Conservation (phyloP, 257 asterid genomes). For the Linderniella brevidens region DNA sequence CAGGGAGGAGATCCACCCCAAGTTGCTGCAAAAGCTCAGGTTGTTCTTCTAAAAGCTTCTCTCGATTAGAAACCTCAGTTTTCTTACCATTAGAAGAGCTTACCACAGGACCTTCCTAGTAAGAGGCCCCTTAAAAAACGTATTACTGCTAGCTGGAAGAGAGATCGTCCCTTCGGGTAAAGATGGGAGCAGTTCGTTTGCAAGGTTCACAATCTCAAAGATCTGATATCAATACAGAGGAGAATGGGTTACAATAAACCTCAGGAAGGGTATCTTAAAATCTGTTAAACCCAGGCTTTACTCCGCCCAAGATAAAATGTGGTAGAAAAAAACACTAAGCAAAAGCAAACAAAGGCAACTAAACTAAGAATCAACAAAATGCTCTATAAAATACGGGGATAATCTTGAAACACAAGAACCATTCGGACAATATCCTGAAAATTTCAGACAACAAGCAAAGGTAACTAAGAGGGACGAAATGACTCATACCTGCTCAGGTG, state of each 20-base stretch:
- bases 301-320: no score
- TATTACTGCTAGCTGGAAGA: slow-evolving; percentile 54
- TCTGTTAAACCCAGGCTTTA: no score
- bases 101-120: slow-evolving; percentile 43
- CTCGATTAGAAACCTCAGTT: slow-evolving; percentile 56
- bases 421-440: no score
- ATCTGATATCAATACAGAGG: slow-evolving; percentile 22
- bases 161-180: slow-evolving; percentile 90
- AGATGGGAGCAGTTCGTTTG: slow-evolving; percentile 96
- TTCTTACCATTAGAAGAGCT: slow-evolving; percentile 40
- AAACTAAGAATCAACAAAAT: no score
- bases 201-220: slow-evolving; percentile 95
- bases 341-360: no score
- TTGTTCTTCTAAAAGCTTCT: slow-evolving; percentile 69
- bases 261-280: no score
- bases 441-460: slow-evolving; percentile 3
- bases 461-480: neutral
- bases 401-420: no score
- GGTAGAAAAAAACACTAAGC: no score
- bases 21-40: slow-evolving; percentile 92
- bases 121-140: slow-evolving; percentile 42
- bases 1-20: slow-evolving; percentile 90
- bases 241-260: neutral
- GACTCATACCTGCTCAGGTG: slow-evolving; percentile 81
- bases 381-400: no score